Evolutionary conservation across 768 basidiomycete genomes (phyloP).

Genomic region (Trametes villosa): DNA sequence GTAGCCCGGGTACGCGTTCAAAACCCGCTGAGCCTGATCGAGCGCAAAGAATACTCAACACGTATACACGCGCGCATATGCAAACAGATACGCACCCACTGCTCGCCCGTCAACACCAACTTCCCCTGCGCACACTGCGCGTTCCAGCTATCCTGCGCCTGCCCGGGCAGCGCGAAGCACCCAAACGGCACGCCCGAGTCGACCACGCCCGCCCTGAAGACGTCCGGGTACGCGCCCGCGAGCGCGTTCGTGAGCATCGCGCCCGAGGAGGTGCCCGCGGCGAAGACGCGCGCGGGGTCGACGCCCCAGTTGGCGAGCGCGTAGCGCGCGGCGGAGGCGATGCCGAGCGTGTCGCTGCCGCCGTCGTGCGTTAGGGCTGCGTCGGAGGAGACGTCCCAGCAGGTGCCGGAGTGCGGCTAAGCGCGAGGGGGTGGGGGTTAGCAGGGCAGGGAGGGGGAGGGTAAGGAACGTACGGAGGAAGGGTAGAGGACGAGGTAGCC

Average conservation of each 20-base stretch:
- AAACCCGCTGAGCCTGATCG: slow-evolving; percentile 48
- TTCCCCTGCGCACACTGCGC: slow-evolving; percentile 49
- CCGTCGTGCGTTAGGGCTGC: slow-evolving; percentile 58
- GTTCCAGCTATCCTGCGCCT: slow-evolving; percentile 46
- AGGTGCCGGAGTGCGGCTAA: slow-evolving; percentile 41
- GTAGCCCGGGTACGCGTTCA: slow-evolving; percentile 54
- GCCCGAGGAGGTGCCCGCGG: slow-evolving; percentile 56
- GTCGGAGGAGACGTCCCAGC: slow-evolving; percentile 57
- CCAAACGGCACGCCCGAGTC: slow-evolving; percentile 59
- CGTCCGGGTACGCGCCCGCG: slow-evolving; percentile 56
- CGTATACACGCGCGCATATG: not conserved
- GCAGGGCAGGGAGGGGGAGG: not conserved
- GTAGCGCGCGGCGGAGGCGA: slow-evolving; percentile 51
- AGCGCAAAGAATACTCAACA: not conserved
- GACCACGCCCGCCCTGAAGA: slow-evolving; percentile 52
- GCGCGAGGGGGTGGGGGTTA: not conserved
- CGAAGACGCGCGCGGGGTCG: slow-evolving; percentile 50
- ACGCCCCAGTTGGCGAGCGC: slow-evolving; percentile 53
- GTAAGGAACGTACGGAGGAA: slow-evolving; percentile 21
- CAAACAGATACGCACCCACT: slow-evolving; percentile 40
- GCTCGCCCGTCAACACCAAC: slow-evolving; percentile 46
- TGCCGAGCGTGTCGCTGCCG: slow-evolving; percentile 58
- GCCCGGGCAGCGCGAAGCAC: slow-evolving; percentile 51
- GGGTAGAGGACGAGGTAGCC: slow-evolving; percentile 54
- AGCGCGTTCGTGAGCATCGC: slow-evolving; percentile 66